Percentiles rank a stretch among this genome's conserved stretches.
phyloP scores from a whole-genome alignment of 2,329 filamentous ascomycete genomes.

The Fusarium fracticaudum region DNA sequence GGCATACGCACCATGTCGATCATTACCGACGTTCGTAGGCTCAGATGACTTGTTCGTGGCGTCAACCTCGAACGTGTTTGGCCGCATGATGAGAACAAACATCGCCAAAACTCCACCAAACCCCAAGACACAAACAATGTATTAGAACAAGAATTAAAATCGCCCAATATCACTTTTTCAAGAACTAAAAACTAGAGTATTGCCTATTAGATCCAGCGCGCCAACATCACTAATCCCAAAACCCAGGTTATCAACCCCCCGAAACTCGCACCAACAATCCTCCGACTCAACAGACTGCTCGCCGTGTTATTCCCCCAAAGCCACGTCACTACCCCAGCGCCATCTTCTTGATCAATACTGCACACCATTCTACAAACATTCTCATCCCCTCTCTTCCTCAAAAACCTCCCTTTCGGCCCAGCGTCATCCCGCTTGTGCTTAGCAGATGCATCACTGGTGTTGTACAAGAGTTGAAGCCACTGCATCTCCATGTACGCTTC shows the following conservation, averaged over 20 bases:
- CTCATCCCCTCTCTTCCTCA: not conserved
- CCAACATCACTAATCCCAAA: not conserved
- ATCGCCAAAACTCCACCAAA: not conserved
- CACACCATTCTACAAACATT: not conserved
- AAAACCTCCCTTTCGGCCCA: not conserved
- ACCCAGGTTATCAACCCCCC: not conserved
- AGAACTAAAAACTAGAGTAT: not conserved
- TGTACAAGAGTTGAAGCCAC: not conserved
- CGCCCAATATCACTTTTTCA: fast-evolving
- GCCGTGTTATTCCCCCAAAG: not conserved
- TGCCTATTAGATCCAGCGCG: not conserved
- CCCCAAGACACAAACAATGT: fast-evolving
- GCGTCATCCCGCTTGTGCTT: not conserved
- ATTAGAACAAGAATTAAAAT: no score
- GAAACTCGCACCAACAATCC: not conserved
- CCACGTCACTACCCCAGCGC: not conserved
- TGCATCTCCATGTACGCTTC: not conserved
- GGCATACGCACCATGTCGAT: fast-evolving
- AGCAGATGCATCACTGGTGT: not conserved
- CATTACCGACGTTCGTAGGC: fast-evolving
- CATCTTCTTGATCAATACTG: not conserved
- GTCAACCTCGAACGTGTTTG: not conserved
- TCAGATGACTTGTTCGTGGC: not conserved
- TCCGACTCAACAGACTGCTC: not conserved
- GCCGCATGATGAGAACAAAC: not conserved